Evolutionary conservation across 1,284 basidiomycete genomes (phyloP).

Genomic region (Naganishia cerealis): DNA sequence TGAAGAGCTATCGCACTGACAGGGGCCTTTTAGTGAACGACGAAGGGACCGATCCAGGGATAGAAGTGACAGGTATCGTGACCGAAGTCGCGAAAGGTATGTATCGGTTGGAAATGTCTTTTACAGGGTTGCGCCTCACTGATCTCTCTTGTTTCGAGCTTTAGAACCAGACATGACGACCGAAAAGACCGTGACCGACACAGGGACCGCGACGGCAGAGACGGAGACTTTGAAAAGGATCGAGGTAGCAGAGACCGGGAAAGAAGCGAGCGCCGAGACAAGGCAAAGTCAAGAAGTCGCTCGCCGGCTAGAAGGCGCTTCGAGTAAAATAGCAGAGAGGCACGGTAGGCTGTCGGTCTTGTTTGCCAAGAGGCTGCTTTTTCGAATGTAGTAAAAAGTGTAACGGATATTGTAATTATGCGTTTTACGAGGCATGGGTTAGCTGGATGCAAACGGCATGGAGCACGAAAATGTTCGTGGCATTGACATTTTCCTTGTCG

Average conservation of each 20-base stretch:
- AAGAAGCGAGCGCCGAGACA: slow-evolving; percentile 31
- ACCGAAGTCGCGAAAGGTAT: slow-evolving; percentile 45
- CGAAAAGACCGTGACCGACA: slow-evolving; percentile 36
- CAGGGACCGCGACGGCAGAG: slow-evolving; percentile 37
- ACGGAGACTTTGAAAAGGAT: slow-evolving; percentile 38
- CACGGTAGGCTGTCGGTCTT: neutral
- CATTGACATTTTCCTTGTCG: too few species aligned
- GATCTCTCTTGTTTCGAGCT: neutral
- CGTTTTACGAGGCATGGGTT: neutral
- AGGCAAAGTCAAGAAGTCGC: slow-evolving; percentile 25
- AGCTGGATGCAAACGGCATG: neutral
- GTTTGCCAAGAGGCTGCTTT: neutral
- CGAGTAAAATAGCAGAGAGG: neutral
- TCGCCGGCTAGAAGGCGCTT: slow-evolving; percentile 26
- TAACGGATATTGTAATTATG: neutral
- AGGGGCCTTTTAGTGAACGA: slow-evolving; percentile 24
- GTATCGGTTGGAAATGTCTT: neutral
- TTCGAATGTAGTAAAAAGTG: neutral
- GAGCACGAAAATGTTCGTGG: neutral
- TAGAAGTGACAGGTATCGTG: slow-evolving; percentile 57
- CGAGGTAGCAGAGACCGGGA: slow-evolving; percentile 33
- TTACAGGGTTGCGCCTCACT: neutral
- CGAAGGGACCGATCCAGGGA: slow-evolving; percentile 36
- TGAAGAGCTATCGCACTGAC: neutral
- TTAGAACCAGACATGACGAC: slow-evolving; percentile 36